Percentiles rank a stretch among this genome's conserved stretches.
Evolutionary conservation across 1,139 yeast species (phyloP).

Genomic region (Debaryomyces udenii): DNA sequence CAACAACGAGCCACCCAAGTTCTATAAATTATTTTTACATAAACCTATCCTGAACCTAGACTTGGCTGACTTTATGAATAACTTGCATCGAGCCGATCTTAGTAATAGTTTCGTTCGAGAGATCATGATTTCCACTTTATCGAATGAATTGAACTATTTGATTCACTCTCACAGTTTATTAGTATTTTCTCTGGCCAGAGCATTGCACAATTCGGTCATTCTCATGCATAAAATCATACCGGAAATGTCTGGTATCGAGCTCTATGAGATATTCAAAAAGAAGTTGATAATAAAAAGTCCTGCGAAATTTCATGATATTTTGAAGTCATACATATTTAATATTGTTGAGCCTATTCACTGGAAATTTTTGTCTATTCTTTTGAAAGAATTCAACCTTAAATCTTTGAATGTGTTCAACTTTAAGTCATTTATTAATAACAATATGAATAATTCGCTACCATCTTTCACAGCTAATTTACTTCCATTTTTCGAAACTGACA

Average conservation of each 20-base stretch:
- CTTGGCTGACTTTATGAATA: slow-evolving; percentile 26
- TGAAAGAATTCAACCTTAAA: slow-evolving; percentile 39
- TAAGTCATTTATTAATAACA: slow-evolving; percentile 12
- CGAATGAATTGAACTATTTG: slow-evolving; percentile 46
- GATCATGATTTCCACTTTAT: slow-evolving; percentile 39
- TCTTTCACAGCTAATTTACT: slow-evolving; percentile 16
- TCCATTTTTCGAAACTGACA: slow-evolving; percentile 22
- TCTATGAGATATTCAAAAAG: slow-evolving; percentile 45
- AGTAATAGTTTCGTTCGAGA: slow-evolving; percentile 33
- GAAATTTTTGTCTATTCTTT: slow-evolving; percentile 40
- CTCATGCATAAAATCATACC: slow-evolving; percentile 47
- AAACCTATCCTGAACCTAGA: slow-evolving; percentile 23
- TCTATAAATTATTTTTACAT: slow-evolving; percentile 37
- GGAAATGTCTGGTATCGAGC: slow-evolving; percentile 16
- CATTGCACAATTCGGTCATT: slow-evolving; percentile 51
- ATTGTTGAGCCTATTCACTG: slow-evolving; percentile 43
- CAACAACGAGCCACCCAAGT: slow-evolving; percentile 41
- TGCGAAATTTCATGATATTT: slow-evolving; percentile 45
- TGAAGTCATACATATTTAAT: slow-evolving; percentile 43
- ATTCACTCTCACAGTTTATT: slow-evolving; percentile 32
- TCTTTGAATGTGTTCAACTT: slow-evolving; percentile 14
- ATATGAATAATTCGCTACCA: slow-evolving; percentile 15
- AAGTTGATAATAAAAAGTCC: slow-evolving; percentile 49
- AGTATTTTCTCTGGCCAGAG: slow-evolving; percentile 42
- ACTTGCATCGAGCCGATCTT: slow-evolving; percentile 31